Percentiles rank a stretch among this genome's conserved stretches.
These are phyloP conservation scores for Aspergillus melleus DNA, from an alignment of 2,329 filamentous ascomycete genomes.

Conservation along the genomic window DNA sequence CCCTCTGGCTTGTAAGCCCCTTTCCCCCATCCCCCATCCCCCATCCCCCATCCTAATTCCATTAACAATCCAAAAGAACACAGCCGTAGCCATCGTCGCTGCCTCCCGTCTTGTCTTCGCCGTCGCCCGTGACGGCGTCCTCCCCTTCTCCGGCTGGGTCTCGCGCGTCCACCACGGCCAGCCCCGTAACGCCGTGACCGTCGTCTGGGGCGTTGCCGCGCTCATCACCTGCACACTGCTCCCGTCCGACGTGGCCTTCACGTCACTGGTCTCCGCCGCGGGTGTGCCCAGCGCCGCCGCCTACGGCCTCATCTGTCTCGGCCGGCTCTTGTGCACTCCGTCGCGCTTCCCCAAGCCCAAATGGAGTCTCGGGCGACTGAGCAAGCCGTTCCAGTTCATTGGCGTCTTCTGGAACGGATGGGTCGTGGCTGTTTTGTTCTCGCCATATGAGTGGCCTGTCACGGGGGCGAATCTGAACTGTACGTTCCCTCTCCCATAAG, in stretches of 20 bases:
- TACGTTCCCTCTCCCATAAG: slow-evolving; percentile 16
- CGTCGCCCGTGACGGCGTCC: slow-evolving; percentile 61
- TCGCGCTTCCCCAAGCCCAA: slow-evolving; percentile 49
- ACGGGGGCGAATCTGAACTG: slow-evolving; percentile 48
- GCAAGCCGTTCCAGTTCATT: slow-evolving; percentile 51
- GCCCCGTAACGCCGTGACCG: slow-evolving; percentile 60
- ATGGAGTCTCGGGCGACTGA: slow-evolving; percentile 48
- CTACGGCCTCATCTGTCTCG: slow-evolving; percentile 54
- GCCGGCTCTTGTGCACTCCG: slow-evolving; percentile 50
- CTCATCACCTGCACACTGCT: slow-evolving; percentile 61
- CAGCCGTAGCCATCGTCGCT: slow-evolving; percentile 59
- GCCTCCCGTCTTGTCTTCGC: slow-evolving; percentile 64
- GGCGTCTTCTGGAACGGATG: slow-evolving; percentile 52
- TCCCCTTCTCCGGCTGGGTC: slow-evolving; percentile 61
- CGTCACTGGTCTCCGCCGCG: slow-evolving; percentile 55
- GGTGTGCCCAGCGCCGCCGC: slow-evolving; percentile 55
- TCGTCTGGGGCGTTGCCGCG: slow-evolving; percentile 57
- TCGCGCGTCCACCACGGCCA: slow-evolving; percentile 56
- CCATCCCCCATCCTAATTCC: background rate
- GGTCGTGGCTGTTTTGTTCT: slow-evolving; percentile 52
- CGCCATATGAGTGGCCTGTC: slow-evolving; percentile 49
- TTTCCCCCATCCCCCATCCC: too few relatives aligned
- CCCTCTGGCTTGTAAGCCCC: slow-evolving; percentile 52
- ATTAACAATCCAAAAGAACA: slow-evolving; percentile 44
- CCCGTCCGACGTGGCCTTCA: slow-evolving; percentile 56